A percentile compares a stretch with the other conserved stretches of the same genome.
phyloP scores from a whole-genome alignment of 1,284 basidiomycete genomes.

The Boletellus dicymbophilus region DNA sequence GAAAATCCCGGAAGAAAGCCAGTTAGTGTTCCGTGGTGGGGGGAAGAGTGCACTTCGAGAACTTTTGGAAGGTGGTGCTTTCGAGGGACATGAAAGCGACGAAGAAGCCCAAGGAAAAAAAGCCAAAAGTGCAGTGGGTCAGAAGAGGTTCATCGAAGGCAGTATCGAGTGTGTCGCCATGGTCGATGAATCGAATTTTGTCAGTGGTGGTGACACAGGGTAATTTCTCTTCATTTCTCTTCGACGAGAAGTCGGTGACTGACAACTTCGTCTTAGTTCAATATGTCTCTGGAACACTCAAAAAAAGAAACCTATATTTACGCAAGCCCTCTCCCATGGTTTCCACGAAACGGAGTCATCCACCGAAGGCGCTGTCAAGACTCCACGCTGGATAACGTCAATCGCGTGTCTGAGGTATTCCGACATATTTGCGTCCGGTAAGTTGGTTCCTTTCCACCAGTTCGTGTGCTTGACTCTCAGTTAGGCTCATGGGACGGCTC shows the following conservation, averaged over 20 bases:
- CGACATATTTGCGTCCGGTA: constrained; percentile 90
- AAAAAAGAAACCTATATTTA: constrained; percentile 96
- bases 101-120: constrained; percentile 42
- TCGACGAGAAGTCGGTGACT: neutral
- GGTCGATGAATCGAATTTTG: constrained; percentile 92
- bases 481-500: constrained; percentile 91
- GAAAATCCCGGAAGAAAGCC: constrained; percentile 97
- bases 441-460: constrained; percentile 20
- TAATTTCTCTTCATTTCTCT: constrained; percentile 36
- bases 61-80: constrained; percentile 77
- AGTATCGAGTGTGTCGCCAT: constrained; percentile 92
- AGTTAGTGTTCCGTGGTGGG: constrained; percentile 95
- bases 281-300: constrained; percentile 92
- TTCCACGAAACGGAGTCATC: constrained; percentile 69
- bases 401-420: constrained; percentile 84
- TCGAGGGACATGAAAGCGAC: constrained; percentile 47
- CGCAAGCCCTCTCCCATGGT: constrained; percentile 85
- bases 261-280: constrained; percentile 50
- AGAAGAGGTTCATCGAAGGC: constrained; percentile 79
- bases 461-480: constrained; percentile 8
- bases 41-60: constrained; percentile 79
- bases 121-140: constrained; percentile 39
- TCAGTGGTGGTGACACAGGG: constrained; percentile 97
- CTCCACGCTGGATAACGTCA: constrained; percentile 91
- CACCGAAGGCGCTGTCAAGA: constrained; percentile 72